Conservation (phyloP, 305 asterid genomes). For the Fraxinus dipetala region DNA sequence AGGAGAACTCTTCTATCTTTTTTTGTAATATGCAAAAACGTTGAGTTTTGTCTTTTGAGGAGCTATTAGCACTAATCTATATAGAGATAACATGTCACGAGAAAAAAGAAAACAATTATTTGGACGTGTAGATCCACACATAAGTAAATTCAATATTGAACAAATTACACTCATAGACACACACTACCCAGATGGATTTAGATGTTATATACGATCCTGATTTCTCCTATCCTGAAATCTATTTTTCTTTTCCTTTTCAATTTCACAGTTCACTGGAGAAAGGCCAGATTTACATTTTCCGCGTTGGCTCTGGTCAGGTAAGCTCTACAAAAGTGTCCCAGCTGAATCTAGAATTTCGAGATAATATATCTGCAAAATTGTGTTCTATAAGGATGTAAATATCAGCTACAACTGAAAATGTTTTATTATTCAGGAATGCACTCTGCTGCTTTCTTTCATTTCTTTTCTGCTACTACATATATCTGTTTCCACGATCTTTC, state of each 20-base stretch:
- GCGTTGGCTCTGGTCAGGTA: constrained; percentile 95
- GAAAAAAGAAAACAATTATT: not conserved
- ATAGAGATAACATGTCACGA: not conserved
- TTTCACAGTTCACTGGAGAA: constrained; percentile 85
- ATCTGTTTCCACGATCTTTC: not conserved
- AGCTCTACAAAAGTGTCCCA: constrained; percentile 15
- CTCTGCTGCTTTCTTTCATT: not conserved
- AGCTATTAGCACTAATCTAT: not conserved
- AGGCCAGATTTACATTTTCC: constrained; percentile 73
- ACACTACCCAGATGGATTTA: not conserved
- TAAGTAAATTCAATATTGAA: not conserved
- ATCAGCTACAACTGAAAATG: not conserved
- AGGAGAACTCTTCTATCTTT: not conserved
- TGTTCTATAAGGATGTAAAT: not conserved
- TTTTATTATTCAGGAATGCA: not conserved
- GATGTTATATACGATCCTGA: not conserved
- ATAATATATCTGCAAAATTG: not conserved
- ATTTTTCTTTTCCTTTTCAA: constrained; percentile 3
- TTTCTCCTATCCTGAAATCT: constrained; percentile 3
- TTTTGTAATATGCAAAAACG: not conserved
- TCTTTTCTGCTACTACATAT: not conserved
- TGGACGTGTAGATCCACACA: not conserved
- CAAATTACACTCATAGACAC: not conserved
- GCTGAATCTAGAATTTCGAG: not conserved
- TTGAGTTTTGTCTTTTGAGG: not conserved